A percentile compares a stretch with the other conserved stretches of the same genome.
These are phyloP conservation scores for Fusarium clavum DNA, from an alignment of 2,329 filamentous ascomycete genomes.

Conservation along the genomic window DNA sequence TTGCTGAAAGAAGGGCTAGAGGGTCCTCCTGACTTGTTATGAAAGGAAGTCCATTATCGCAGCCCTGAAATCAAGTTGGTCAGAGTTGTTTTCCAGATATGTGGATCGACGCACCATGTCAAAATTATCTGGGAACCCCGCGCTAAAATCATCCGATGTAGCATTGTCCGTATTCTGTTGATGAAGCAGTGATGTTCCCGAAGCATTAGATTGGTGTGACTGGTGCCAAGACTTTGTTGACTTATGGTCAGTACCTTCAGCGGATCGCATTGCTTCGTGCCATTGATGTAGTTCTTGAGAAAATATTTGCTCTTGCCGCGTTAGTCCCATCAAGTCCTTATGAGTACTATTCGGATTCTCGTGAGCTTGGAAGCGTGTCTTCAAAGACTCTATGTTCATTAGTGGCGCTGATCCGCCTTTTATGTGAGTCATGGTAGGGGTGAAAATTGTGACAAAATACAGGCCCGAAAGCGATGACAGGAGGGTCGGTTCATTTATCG, in stretches of 20 bases:
- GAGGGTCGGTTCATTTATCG: neutral
- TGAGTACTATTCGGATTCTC: too few relatives aligned
- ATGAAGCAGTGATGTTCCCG: neutral
- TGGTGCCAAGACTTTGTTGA: neutral
- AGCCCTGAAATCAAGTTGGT: neutral
- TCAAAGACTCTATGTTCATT: neutral
- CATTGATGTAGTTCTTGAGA: neutral
- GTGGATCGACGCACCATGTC: neutral
- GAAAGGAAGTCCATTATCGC: neutral
- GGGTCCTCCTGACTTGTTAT: neutral
- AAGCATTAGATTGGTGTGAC: neutral
- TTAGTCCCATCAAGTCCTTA: neutral
- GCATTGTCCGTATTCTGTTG: neutral
- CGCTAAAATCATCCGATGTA: neutral
- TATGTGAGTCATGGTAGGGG: neutral
- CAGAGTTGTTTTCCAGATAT: neutral
- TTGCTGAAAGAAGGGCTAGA: neutral
- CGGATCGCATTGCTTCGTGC: neutral
- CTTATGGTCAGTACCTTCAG: neutral
- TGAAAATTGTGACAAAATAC: too few relatives aligned
- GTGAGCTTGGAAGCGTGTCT: neutral
- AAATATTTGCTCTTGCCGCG: neutral
- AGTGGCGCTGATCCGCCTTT: neutral
- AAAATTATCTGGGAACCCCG: neutral
- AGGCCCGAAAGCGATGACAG: neutral